Evolutionary conservation across 306 rosid genomes (phyloP).

Genomic region (Astragalus glycyphyllos): DNA sequence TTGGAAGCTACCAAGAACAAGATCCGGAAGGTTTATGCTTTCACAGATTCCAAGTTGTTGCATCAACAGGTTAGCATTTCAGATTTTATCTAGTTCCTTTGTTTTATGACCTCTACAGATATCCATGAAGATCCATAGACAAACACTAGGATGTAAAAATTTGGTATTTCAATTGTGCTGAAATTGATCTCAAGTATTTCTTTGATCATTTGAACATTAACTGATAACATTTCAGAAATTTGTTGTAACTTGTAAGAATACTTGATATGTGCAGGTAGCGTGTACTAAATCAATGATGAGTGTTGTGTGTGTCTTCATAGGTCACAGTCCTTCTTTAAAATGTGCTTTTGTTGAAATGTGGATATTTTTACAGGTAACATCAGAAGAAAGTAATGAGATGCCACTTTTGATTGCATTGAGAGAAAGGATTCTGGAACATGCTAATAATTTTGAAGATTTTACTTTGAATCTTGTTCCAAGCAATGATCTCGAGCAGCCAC

Average conservation of each 20-base stretch:
- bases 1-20: conserved; percentile 64
- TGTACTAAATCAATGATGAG: not conserved
- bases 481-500: conserved; percentile 65
- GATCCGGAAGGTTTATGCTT: conserved; percentile 64
- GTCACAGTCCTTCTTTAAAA: conserved; percentile 27
- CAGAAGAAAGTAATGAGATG: conserved; percentile 60
- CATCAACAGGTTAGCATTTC: conserved; percentile 63
- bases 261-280: conserved; percentile 4
- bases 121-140: not conserved
- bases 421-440: conserved; percentile 79
- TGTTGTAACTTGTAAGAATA: not conserved
- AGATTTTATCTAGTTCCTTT: conserved; percentile 7
- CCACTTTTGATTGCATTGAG: conserved; percentile 73
- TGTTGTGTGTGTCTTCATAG: conserved; percentile 13
- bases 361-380: conserved; percentile 62
- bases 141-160: conserved; percentile 5
- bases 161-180: not conserved
- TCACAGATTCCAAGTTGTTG: conserved; percentile 77
- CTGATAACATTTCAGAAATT: not conserved
- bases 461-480: conserved; percentile 62
- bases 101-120: not conserved
- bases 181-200: not conserved
- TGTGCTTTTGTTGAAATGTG: conserved; percentile 40
- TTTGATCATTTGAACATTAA: not conserved
- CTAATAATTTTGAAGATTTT: conserved; percentile 67